Conservation (phyloP, 1,284 basidiomycete genomes). For the Malassezia pachydermatis region DNA sequence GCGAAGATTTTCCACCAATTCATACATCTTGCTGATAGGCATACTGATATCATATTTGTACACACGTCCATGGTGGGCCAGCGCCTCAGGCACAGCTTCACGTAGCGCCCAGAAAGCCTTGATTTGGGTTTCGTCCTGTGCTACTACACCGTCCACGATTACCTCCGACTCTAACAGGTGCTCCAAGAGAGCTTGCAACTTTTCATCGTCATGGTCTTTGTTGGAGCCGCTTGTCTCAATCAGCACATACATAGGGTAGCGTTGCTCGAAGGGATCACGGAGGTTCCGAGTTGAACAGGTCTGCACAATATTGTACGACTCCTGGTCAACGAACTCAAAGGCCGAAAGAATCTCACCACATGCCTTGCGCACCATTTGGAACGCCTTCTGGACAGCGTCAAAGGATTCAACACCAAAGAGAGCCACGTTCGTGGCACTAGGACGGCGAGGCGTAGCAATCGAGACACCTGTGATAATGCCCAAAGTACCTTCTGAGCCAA, state of each 20-base stretch:
- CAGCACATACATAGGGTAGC: slow-evolving; percentile 58
- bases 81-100: slow-evolving; percentile 86
- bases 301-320: slow-evolving; percentile 69
- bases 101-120: slow-evolving; percentile 81
- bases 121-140: slow-evolving; percentile 84
- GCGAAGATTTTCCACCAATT: slow-evolving; percentile 71
- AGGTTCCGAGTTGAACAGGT: slow-evolving; percentile 54
- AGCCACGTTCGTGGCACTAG: slow-evolving; percentile 56
- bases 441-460: slow-evolving; percentile 83
- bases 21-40: slow-evolving; percentile 77
- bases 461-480: slow-evolving; percentile 91
- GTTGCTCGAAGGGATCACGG: slow-evolving; percentile 38
- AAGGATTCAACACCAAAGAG: slow-evolving; percentile 55
- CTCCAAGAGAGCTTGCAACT: slow-evolving; percentile 74
- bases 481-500: slow-evolving; percentile 90
- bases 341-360: slow-evolving; percentile 93
- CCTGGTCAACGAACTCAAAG: slow-evolving; percentile 90
- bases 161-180: slow-evolving; percentile 65
- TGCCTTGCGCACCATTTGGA: slow-evolving; percentile 56
- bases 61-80: slow-evolving; percentile 83
- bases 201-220: slow-evolving; percentile 92
- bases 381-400: slow-evolving; percentile 54
- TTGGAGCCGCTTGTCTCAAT: slow-evolving; percentile 92
- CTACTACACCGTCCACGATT: slow-evolving; percentile 81
- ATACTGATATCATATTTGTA: slow-evolving; percentile 98